Evolutionary conservation across 176 grass and related monocot genomes (phyloP), one percentile per base, ranked within the genome.

Genomic region (Tuctoria greenei): DNA sequence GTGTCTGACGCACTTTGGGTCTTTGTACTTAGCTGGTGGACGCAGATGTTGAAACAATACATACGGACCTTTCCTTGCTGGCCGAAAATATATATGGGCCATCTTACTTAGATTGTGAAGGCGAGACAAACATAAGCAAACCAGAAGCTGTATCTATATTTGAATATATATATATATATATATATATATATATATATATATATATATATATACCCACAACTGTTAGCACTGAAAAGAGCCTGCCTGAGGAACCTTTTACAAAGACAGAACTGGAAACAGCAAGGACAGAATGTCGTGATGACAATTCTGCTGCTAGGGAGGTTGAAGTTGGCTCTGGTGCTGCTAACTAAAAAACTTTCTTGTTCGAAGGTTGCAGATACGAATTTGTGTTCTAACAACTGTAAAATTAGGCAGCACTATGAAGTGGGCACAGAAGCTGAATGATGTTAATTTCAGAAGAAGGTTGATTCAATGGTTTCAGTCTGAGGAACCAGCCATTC

Each of bases 31-130:
- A n/a, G n/a, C n/a, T n/a, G n/a, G n/a, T n/a, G 23, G 91, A 92
- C 72, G 78, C 79, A 66, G 91, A 91, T 62, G 83, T 89, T 42
- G 94, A 97, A 84, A 93, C 75, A 67, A 66, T 89, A 83, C 90
- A 84, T 15, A 78, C 67, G 4, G 91, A 93, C 62, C 83, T 90
- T 82, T 84, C 52, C 64, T 83, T 69, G 51, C 26, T 44, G 10
- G 37, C 43, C 10, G 67, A 73, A 83, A 83, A 27, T 42, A 20
- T 50, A 65, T 10, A 52, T 67, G 9, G 0, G 16, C 5, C 73
- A 1, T 11, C 17, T 67, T 60, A 66, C 13, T 34, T 51, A 24
- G 52, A 45, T 62, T 55, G 18, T 74, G 61, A 74, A 69, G 50
- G 17, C 25, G 44, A 79, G 37, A 54, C 69, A 79, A 74, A 25